Evolutionary conservation across 2,329 filamentous ascomycete species (phyloP), one percentile per base, ranked within the genome.

Genomic region (Fusarium verrucosum): DNA sequence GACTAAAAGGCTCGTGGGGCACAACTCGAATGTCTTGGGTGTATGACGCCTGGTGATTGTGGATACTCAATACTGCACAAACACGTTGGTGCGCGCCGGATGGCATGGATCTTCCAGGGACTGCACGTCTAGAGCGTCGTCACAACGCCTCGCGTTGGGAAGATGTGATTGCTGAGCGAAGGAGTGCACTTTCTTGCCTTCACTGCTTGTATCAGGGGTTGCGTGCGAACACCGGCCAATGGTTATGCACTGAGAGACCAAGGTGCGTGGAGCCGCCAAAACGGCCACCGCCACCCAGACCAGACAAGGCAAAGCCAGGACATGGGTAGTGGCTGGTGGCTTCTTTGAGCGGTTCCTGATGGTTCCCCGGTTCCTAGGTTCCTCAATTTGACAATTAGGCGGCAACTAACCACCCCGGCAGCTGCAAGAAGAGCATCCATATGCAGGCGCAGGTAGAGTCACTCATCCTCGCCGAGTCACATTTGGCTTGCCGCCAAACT

Each of bases 351-450:
- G 53, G 54, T 62, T 59, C 46, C 45, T 67, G 55, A 19, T 37
- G 43, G 62, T 49, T 42, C 46, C 47, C 26, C 38, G 49, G 58
- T 56, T 47, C 45, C 52, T 46, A 45, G 56, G 58, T 55, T 59
- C 47, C 53, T 61, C 45, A 41, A 47, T 58, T 65, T 61, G 40
- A 36, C 44, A 46, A 52, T 58, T 66, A 62, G 69, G 67, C 65
- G 65, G 68, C 58, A 58, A 70, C 64, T 71, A 67, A 60, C 68
- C 68, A n/a, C n/a, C 57, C 69, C 64, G 57, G 62, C 55, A 64
- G 50, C 61, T 65, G 66, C 53, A 68, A 58, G 47, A 45, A 38
- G 45, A 59, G 45, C 49, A 53, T 50, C 46, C 58, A 46, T 55
- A 65, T 46, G 42, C 51, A 54, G 50, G 47, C 44, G 42, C 51